Evolutionary conservation across 768 basidiomycete species (phyloP), one percentile per base, ranked within the genome.

Genomic region (Leccinum subgranulosum): DNA sequence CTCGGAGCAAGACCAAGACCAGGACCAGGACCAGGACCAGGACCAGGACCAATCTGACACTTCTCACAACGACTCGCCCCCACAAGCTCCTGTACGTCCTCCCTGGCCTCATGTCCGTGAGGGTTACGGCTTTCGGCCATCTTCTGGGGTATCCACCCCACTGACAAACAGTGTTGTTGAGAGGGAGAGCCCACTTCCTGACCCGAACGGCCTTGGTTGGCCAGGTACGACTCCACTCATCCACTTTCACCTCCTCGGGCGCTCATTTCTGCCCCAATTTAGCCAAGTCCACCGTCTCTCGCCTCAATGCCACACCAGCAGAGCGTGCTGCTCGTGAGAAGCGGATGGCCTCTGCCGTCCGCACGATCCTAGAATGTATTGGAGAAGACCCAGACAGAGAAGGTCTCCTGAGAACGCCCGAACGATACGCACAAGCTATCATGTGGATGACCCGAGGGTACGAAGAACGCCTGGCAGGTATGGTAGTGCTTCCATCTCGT

Each of bases 401-500:
- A 70, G 97, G 97, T 17, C 79, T 99, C 21, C 76, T 88, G 53
- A 85, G 86, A 67, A 99, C 97, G 2, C 97, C 97, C 25, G 92
- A 95, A 64, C 83, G 97, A 39, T 99, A 97, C 74, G 94, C 95
- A 23, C 92, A 98, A 75, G 94, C 97, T 27, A 78, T 99, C 54
- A 84, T 99, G 81, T 98, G 94, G 94, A 97, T 98, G 95, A 98
- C 97, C 33, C 86, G 89, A 69, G 97, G 97, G 10, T 99, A 99
- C 74, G 97, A 98, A 72, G 95, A 98, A 71, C 85, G 92, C 62
- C 76, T 99, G 63, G 85, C 87, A 75, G 92, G 94, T 94, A 54
- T 53, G 41, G n/a, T 43, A 12, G n/a, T 43, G 70, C 59, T 34
- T 59, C 57, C 58, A 57, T 62, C 67, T 56, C 56, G 33, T 58